Conservation (phyloP, 2,329 filamentous ascomycete species). For the Mariannaea elegans region DNA sequence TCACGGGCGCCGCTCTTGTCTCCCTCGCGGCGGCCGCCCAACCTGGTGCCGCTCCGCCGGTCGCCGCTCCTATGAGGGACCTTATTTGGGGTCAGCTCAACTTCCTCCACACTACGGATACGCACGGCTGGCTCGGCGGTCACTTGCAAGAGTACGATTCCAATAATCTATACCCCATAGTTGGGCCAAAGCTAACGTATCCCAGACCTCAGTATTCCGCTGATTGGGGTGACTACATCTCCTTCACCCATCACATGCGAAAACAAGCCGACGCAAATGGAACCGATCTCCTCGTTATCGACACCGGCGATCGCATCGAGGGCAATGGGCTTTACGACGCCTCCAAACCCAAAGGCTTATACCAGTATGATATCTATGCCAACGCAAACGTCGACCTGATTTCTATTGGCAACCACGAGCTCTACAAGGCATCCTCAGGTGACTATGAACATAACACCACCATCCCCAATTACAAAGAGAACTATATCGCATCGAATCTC, state of each 20-base stretch:
- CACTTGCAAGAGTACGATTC: conserved; percentile 83
- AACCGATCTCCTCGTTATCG: conserved; percentile 88
- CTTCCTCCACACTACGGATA: conserved; percentile 96
- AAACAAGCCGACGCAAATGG: conserved; percentile 80
- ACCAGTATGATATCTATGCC: conserved; percentile 86
- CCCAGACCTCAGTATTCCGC: conserved; percentile 85
- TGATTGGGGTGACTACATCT: conserved; percentile 98
- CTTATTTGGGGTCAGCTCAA: conserved; percentile 95
- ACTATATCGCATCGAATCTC: conserved; percentile 90
- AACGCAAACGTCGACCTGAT: conserved; percentile 86
- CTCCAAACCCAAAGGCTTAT: conserved; percentile 86
- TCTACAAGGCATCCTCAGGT: conserved; percentile 84
- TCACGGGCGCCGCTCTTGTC: conserved; percentile 44
- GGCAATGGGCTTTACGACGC: conserved; percentile 95
- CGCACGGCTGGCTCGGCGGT: conserved; percentile 94
- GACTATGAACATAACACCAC: conserved; percentile 81
- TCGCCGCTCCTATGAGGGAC: conserved; percentile 82
- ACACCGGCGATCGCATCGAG: conserved; percentile 93
- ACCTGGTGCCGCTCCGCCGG: conserved; percentile 80
- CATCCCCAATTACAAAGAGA: conserved; percentile 81
- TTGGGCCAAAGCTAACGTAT: conserved; percentile 18
- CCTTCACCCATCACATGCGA: conserved; percentile 85
- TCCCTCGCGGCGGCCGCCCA: conserved; percentile 65
- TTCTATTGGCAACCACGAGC: conserved; percentile 92
- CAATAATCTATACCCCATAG: neutral